Evolutionary conservation across 2,329 filamentous ascomycete genomes (phyloP), one percentile per base, ranked within the genome.

Genomic region (Talaromyces sp.): DNA sequence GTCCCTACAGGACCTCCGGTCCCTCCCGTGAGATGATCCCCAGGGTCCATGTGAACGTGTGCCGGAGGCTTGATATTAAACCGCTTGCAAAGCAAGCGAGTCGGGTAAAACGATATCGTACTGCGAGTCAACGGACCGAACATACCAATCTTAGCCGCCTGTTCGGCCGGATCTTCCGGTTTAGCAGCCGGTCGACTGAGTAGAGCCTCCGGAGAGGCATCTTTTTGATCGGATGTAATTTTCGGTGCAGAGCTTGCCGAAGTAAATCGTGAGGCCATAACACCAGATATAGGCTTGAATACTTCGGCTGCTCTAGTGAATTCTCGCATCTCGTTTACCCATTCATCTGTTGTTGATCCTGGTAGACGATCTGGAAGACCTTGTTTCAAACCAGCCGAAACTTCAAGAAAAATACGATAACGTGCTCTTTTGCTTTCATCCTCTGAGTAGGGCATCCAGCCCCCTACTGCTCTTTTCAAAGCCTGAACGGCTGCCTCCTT

Each of bases 241-340:
- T 78, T 76, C 3, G 78, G 75, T 2, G 78, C 72, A 0, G 73
- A 75, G 5, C 77, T 77, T 3, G 79, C 74, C 63, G 90, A 89
- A 0, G 93, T 97, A 75, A 99, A 99, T 0, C 94, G 88, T 22
- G 91, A 92, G 16, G 94, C 95, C 92, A 99, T 98, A 68, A 92
- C 84, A 0, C 93, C 93, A 2, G 91, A 92, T 80, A 96, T 91
- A 0, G 95, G 95, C 75, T 91, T 94, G 81, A 98, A 99, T 22
- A 98, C 88, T 70, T 87, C 82, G 0, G 89, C 89, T 5, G 88
- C 89, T 63, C 88, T 86, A 13, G 85, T 82, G 72, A 97, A 97
- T 72, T 99, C 88, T 54, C 84, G 82, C 62, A 97, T 81, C 76
- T 99, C 95, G 64, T 87, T 87, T 39, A 88, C 76, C 88, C 91